Base-by-base conservation (phyloP, 495 filamentous ascomycete species). In the Cryomyces antarcticus region DNA sequence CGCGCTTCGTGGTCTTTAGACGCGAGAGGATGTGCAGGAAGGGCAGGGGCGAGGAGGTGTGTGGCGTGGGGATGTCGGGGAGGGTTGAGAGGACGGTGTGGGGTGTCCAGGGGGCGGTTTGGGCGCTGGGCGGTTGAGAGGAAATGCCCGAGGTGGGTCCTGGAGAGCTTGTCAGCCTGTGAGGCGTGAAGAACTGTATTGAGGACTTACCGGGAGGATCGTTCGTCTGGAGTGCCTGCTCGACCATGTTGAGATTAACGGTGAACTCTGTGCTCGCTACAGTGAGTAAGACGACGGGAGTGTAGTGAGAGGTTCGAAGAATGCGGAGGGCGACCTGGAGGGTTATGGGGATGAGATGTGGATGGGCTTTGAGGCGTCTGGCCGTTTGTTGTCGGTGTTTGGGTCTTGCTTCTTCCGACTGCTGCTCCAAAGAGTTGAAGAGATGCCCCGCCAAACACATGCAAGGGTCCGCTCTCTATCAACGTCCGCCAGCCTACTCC, bases 1-100 rank as follows among this genome's bases (percentile, higher is more conserved):
- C 92, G 47, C 89, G 80, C 55, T 87, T 88, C 43, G 77, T 92
- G 10, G 86, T 93, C 73, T 97, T 97, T 9, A 97, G 70, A 30
- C 80, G 79, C 63, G 87, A 80, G 39, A 97, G 72, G 45, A 94
- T 63, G 63, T 97, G 89, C 54, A 97, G 83, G 68, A 94, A 96
- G 34, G 82, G 75, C 38, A 97, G 52, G 1, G 88, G 86, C 0
- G 86, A 86, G 39, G 61, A 60, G 12, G 82, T 67, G 49, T 74
- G 67, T 46, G 75, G 38, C 33, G 33, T 3, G 49, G 45, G 48
- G 49, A 49, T 27, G 38, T 30, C 13, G 43, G 31, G 28, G 37
- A 45, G 49, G 41, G 39, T 33, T 13, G 24, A 52, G 53, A 50
- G 59, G 59, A 56, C 59, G 46, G 51, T 58, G 34, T 58, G 48